These are phyloP conservation scores for Allantophomopsis cytisporea DNA, from an alignment of 2,329 filamentous ascomycete species.

Conservation along the genomic window DNA sequence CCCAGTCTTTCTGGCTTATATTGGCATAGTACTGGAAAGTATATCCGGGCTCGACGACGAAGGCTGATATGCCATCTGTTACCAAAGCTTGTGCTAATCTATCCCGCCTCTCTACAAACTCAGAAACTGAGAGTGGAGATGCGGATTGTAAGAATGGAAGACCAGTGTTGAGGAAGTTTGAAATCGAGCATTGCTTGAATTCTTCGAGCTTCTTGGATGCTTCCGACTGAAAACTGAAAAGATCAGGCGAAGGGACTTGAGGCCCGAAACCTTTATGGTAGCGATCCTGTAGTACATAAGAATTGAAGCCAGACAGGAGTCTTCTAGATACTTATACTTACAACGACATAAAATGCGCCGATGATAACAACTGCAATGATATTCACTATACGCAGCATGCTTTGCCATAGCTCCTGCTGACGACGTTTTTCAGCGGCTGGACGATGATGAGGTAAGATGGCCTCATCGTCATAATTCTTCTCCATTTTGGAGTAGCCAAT, in stretches of 20 bases:
- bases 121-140: constrained; percentile 29
- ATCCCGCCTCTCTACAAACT: constrained; percentile 40
- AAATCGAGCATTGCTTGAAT: constrained; percentile 36
- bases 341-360: not conserved
- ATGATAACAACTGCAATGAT: not conserved
- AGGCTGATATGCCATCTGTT: constrained; percentile 37
- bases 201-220: constrained; percentile 2
- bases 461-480: no score
- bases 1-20: constrained; percentile 46
- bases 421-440: no score
- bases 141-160: constrained; percentile 36
- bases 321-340: not conserved
- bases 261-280: no score
- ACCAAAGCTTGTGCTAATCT: constrained; percentile 40
- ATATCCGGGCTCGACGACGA: constrained; percentile 49
- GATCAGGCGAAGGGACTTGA: no score
- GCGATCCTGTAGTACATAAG: no score
- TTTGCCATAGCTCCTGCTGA: no score
- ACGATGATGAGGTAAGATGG: no score
- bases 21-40: constrained; percentile 52
- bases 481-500: no score
- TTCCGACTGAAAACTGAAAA: not conserved
- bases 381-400: not conserved
- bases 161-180: constrained; percentile 28
- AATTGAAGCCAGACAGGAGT: not conserved